Evolutionary conservation across 2,329 filamentous ascomycete species (phyloP), one percentile per base, ranked within the genome.

Genomic region (Scleromitrula shiraiana): DNA sequence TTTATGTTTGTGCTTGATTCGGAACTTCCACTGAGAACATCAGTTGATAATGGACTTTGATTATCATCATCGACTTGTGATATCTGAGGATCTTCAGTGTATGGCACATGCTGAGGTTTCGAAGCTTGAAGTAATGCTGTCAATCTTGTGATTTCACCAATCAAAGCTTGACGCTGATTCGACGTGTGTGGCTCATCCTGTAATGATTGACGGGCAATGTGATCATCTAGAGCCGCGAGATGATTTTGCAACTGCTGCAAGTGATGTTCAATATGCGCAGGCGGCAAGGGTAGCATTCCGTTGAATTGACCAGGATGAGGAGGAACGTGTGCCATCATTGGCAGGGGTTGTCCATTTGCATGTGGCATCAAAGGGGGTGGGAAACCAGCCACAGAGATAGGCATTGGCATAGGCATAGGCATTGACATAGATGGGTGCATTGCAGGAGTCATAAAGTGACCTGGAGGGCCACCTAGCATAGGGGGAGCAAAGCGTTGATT

Each of bases 221-320:
- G 78, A 50, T 77, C 73, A 53, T 80, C 73, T 33, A 75, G 68
- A 49, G 74, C 73, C 56, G 73, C 76, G 50, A 82, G 67, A n/a
- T 71, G 70, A n/a, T 60, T 57, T 33, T 70, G 70, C 46, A 82
- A 69, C 35, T 66, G 43, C 17, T 57, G 50, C 39, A 64, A 53
- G 37, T 62, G 59, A 15, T 47, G 45, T 19, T 45, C 35, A 51
- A 64, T 19, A 55, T 50, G 23, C 51, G 23, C 7, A 56, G 50
- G 33, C 15, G 20, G 45, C n/a, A 42, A 27, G 24, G 38, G 38
- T 12, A 17, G 19, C 19, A 49, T 37, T 20, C 40, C 24, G 3
- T 17, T 10, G 17, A 42, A 42, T 7, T 39, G 15, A 15, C 22
- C 19, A 33, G 32, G 45, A 8, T 47, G 45, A 4, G 29, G 14